Percentiles rank a stretch among this genome's conserved stretches.
Conservation (phyloP, 2,329 filamentous ascomycete species). For the Aspergillus puulaauensis region DNA sequence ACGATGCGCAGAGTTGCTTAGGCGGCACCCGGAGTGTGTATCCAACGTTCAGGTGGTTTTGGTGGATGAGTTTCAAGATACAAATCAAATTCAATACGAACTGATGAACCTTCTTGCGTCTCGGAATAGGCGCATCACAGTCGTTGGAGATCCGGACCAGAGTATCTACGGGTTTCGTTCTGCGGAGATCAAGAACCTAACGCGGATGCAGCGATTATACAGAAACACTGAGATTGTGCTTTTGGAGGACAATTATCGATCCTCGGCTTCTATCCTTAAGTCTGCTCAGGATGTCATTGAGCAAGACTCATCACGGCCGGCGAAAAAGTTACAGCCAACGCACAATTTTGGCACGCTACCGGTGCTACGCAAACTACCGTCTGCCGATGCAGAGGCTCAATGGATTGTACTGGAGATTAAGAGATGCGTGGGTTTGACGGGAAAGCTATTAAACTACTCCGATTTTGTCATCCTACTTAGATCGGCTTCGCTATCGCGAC, state of each 20-base stretch:
- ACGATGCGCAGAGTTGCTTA: constrained; percentile 76
- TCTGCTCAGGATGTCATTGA: constrained; percentile 84
- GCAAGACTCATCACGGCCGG: constrained; percentile 77
- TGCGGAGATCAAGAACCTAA: constrained; percentile 86
- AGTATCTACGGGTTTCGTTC: constrained; percentile 97
- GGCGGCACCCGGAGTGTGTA: constrained; percentile 72
- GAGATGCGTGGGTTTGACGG: constrained; percentile 68
- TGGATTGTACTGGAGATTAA: constrained; percentile 88
- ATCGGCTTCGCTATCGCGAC: constrained; percentile 76
- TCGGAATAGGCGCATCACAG: constrained; percentile 72
- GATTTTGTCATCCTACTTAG: constrained; percentile 88
- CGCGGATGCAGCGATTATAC: constrained; percentile 71
- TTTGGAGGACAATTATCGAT: constrained; percentile 92
- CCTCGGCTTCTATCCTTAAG: constrained; percentile 78
- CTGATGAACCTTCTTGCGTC: constrained; percentile 87
- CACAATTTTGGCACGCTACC: constrained; percentile 78
- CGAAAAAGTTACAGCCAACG: constrained; percentile 76
- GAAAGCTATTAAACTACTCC: constrained; percentile 67
- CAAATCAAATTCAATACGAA: constrained; percentile 91
- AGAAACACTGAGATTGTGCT: constrained; percentile 77
- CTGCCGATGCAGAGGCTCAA: constrained; percentile 70
- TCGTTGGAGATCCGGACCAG: constrained; percentile 95
- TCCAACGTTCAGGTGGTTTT: constrained; percentile 87
- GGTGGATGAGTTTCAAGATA: constrained; percentile 98
- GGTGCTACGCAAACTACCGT: constrained; percentile 73